Conservation (phyloP, 1,284 basidiomycete species). For the Phaffia rhodozyma region DNA sequence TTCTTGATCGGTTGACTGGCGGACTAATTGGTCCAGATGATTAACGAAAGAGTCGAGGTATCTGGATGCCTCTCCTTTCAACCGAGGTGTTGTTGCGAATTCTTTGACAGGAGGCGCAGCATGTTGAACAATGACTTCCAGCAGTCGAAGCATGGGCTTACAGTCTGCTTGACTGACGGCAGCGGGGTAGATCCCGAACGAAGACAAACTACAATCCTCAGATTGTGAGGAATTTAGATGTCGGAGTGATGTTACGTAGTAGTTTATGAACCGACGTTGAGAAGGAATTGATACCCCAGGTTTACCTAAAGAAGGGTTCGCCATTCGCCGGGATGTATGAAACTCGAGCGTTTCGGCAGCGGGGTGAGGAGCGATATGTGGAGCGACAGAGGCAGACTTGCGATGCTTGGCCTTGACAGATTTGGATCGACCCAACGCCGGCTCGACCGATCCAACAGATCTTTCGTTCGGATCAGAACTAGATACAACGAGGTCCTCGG, state of each 20-base stretch:
- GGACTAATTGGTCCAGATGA: not conserved
- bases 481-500: no score
- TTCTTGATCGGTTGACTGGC: not conserved
- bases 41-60: conserved; percentile 11
- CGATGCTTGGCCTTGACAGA: no score
- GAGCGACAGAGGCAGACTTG: not conserved
- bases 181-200: not conserved
- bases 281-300: conserved; percentile 12
- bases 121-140: conserved; percentile 4
- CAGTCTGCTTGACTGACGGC: not conserved
- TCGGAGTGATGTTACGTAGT: conserved; percentile 7
- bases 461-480: no score
- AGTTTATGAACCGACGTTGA: conserved; percentile 12
- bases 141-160: conserved; percentile 12
- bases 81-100: conserved; percentile 6
- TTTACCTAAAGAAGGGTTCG: not conserved
- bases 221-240: not conserved
- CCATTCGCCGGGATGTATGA: conserved; percentile 11
- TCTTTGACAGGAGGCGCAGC: no score
- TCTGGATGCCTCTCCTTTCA: conserved; percentile 8
- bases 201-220: not conserved
- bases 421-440: no score
- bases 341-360: conserved; percentile 9
- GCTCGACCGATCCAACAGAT: no score
- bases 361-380: not conserved